Evolutionary conservation across 1,284 basidiomycete species (phyloP).

Genomic region (Malassezia globosa): DNA sequence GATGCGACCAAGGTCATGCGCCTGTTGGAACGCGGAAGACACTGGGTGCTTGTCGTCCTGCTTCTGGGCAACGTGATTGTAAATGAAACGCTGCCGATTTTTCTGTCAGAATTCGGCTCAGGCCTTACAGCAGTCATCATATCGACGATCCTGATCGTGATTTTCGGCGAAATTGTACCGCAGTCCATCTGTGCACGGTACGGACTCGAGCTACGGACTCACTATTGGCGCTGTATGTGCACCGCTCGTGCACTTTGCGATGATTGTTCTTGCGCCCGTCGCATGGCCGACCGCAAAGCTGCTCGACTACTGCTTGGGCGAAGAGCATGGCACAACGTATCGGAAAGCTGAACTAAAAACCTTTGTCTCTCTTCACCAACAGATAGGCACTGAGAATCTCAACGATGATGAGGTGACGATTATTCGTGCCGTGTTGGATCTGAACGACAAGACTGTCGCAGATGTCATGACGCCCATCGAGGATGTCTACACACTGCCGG

Average conservation of each 20-base stretch:
- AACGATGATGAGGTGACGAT: constrained; percentile 73
- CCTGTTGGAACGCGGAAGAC: constrained; percentile 69
- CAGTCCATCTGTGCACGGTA: constrained; percentile 67
- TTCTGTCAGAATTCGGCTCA: constrained; percentile 43
- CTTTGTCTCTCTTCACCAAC: constrained; percentile 66
- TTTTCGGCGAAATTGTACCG: constrained; percentile 49
- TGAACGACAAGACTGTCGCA: constrained; percentile 57
- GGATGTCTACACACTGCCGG: constrained; percentile 66
- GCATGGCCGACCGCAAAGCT: constrained; percentile 48
- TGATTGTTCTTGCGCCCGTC: constrained; percentile 50
- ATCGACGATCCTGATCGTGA: constrained; percentile 48
- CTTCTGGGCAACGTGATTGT: constrained; percentile 73
- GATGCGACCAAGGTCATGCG: constrained; percentile 50
- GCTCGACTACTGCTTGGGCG: constrained; percentile 50
- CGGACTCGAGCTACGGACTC: too few relatives aligned
- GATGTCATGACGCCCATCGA: constrained; percentile 54
- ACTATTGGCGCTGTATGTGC: constrained; percentile 84
- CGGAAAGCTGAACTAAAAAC: constrained; percentile 61
- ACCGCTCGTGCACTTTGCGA: constrained; percentile 52
- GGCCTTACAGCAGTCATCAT: constrained; percentile 36
- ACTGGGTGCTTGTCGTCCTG: constrained; percentile 81
- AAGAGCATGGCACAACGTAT: constrained; percentile 49
- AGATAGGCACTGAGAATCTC: constrained; percentile 65
- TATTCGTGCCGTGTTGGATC: constrained; percentile 45
- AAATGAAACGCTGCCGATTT: constrained; percentile 50